Evolutionary conservation across 192 early-diverging fungal species (phyloP).

Genomic region (Umbelopsis sp.): DNA sequence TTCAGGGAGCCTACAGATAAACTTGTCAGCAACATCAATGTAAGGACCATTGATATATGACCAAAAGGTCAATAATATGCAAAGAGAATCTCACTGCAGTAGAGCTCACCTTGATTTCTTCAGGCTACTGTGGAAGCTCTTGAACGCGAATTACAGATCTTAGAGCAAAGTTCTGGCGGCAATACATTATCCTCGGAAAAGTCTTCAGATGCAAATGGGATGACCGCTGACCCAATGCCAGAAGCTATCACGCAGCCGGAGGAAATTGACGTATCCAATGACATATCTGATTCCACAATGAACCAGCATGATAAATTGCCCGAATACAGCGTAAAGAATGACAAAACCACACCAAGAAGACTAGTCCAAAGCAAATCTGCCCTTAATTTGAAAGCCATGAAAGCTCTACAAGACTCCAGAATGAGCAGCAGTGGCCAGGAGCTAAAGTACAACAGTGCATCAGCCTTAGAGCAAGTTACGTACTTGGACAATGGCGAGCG

Average conservation of each 20-base stretch:
- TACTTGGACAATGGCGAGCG: background rate
- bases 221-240: background rate
- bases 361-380: conserved; percentile 12
- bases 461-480: background rate
- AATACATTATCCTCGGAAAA: background rate
- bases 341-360: no score
- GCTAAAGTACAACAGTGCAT: background rate
- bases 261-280: no score
- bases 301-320: background rate
- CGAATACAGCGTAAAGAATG: no score
- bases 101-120: background rate
- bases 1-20: conserved; percentile 9
- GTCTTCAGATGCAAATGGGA: background rate
- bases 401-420: background rate
- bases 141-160: background rate
- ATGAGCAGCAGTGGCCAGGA: background rate
- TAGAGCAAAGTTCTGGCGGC: background rate
- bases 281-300: background rate
- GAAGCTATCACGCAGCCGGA: background rate
- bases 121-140: conserved; percentile 15
- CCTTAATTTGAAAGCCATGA: background rate
- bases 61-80: no score
- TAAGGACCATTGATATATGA: background rate
- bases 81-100: no score
- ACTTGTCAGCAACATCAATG: conserved; percentile 14